phyloP scores from a whole-genome alignment of 2,329 filamentous ascomycete genomes.

The Phaeoacremonium minimum region DNA sequence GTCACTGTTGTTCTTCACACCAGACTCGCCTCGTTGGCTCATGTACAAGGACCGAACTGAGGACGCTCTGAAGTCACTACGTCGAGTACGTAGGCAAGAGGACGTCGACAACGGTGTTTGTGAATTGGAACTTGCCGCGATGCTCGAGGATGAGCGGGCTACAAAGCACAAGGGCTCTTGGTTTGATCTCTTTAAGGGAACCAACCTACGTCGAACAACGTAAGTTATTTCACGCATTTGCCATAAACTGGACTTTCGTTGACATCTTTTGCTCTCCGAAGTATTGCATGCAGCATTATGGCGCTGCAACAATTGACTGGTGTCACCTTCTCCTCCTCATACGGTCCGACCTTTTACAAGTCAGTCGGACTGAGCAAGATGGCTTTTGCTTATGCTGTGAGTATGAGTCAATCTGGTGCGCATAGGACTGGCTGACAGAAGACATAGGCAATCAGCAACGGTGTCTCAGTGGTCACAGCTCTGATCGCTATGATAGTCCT shows the following conservation, averaged over 20 bases:
- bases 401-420: too few relatives aligned
- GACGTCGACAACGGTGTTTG: neutral
- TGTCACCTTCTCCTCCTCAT: conserved; percentile 2
- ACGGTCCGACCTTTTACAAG: conserved; percentile 4
- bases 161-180: conserved; percentile 2
- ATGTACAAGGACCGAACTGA: conserved; percentile 2
- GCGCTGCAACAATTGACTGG: conserved; percentile 4
- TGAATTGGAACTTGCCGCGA: conserved; percentile 1
- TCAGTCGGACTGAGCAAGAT: conserved; percentile 1
- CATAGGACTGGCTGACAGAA: conserved; percentile 3
- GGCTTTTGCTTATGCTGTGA: too few relatives aligned
- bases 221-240: too few relatives aligned
- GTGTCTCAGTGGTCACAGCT: conserved; percentile 2
- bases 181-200: conserved; percentile 2
- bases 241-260: too few relatives aligned
- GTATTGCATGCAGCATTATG: too few relatives aligned
- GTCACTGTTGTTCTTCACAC: neutral
- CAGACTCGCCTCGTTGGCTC: conserved; percentile 5
- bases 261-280: too few relatives aligned
- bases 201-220: conserved; percentile 3
- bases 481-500: too few relatives aligned
- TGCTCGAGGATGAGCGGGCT: neutral
- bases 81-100: conserved; percentile 1
- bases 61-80: neutral
- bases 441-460: neutral